Conservation (phyloP, 2,329 filamentous ascomycete genomes). For the Diatrype stigma region DNA sequence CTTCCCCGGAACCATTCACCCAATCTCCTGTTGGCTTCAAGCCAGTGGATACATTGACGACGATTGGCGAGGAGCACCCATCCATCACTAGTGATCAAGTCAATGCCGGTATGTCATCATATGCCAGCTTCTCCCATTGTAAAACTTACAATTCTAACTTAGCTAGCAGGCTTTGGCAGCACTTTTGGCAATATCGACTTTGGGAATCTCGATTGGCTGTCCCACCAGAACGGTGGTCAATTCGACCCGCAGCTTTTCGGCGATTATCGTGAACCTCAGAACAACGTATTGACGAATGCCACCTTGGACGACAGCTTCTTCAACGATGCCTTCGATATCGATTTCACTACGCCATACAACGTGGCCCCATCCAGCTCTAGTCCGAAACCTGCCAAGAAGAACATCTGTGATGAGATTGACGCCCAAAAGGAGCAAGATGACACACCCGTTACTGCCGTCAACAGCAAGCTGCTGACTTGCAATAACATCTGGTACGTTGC, state of each 20-base stretch:
- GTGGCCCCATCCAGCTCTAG: slow-evolving; percentile 51
- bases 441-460: slow-evolving; percentile 57
- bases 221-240: slow-evolving; percentile 75
- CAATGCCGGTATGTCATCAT: slow-evolving; percentile 45
- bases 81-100: slow-evolving; percentile 33
- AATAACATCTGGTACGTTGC: slow-evolving; percentile 83
- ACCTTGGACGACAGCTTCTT: slow-evolving; percentile 68
- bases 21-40: slow-evolving; percentile 67
- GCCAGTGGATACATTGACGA: slow-evolving; percentile 57
- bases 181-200: slow-evolving; percentile 41
- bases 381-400: slow-evolving; percentile 44
- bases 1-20: slow-evolving; percentile 71
- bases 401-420: slow-evolving; percentile 75
- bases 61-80: slow-evolving; percentile 63
- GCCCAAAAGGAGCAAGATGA: slow-evolving; percentile 65
- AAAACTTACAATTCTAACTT: background rate
- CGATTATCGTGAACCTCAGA: slow-evolving; percentile 86
- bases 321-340: slow-evolving; percentile 75
- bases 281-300: slow-evolving; percentile 65
- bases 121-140: slow-evolving; percentile 33
- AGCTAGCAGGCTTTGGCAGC: slow-evolving; percentile 27
- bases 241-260: slow-evolving; percentile 92
- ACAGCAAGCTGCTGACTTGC: slow-evolving; percentile 69
- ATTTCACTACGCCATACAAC: slow-evolving; percentile 80
- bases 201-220: slow-evolving; percentile 67